These are phyloP conservation scores for Arthroderma sp. DNA, from an alignment of 2,329 filamentous ascomycete species.

Conservation along the genomic window DNA sequence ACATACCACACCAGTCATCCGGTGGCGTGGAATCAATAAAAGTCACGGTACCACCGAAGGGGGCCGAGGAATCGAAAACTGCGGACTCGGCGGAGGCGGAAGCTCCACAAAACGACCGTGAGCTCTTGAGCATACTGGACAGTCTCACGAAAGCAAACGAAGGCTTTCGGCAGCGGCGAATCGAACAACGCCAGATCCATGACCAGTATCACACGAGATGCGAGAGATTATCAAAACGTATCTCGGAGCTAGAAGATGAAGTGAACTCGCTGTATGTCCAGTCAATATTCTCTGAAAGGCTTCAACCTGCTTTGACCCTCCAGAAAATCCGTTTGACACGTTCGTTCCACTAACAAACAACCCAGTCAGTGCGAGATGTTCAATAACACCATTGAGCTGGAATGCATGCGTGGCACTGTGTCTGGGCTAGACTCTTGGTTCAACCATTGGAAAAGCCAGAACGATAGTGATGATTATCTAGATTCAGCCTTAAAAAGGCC, in stretches of 20 bases:
- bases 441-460: constrained; percentile 19
- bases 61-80: background rate
- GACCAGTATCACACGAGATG: constrained; percentile 47
- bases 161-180: constrained; percentile 21
- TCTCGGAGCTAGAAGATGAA: constrained; percentile 49
- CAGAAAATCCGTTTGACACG: background rate
- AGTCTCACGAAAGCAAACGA: constrained; percentile 9
- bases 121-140: background rate
- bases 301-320: background rate
- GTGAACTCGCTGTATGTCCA: constrained; percentile 44
- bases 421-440: constrained; percentile 27
- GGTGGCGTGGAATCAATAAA: background rate
- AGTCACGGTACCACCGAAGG: background rate
- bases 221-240: constrained; percentile 46
- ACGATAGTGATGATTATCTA: constrained; percentile 10
- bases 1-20: background rate
- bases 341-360: background rate
- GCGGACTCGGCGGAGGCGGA: background rate
- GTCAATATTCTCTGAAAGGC: background rate
- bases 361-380: constrained; percentile 22
- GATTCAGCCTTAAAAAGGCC: constrained; percentile 2
- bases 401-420: constrained; percentile 27
- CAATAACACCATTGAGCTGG: constrained; percentile 26
- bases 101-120: background rate
- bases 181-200: constrained; percentile 46